These are phyloP conservation scores for Pisolithus albus DNA, from an alignment of 768 basidiomycete genomes.

Conservation along the genomic window DNA sequence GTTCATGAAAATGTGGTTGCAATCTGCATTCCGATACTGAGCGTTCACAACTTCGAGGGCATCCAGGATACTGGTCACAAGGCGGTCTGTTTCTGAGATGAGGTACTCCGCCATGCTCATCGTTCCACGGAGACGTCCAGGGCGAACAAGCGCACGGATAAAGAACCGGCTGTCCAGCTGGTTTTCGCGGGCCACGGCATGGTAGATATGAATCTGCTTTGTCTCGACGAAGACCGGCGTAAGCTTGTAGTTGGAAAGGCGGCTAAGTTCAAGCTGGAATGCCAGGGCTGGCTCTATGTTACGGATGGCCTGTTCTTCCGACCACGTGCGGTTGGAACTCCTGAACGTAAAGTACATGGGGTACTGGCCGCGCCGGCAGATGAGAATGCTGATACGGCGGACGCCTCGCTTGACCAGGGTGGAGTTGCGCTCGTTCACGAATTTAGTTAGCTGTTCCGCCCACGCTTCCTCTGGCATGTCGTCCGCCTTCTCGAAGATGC, in stretches of 20 bases:
- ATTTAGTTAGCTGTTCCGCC: constrained; percentile 61
- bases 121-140: constrained; percentile 84
- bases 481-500: constrained; percentile 76
- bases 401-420: constrained; percentile 72
- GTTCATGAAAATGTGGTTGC: constrained; percentile 99
- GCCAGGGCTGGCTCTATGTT: constrained; percentile 98
- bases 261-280: constrained; percentile 94
- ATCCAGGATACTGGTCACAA: constrained; percentile 90
- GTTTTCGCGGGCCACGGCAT: constrained; percentile 91
- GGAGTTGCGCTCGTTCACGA: constrained; percentile 61
- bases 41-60: constrained; percentile 91
- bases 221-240: constrained; percentile 95
- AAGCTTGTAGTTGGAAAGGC: constrained; percentile 94
- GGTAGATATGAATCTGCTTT: constrained; percentile 97
- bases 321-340: constrained; percentile 66
- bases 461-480: constrained; percentile 74
- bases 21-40: constrained; percentile 86
- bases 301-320: constrained; percentile 92
- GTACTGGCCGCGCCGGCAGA: constrained; percentile 88
- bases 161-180: constrained; percentile 98
- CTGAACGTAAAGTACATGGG: constrained; percentile 93
- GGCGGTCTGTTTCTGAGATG: constrained; percentile 95
- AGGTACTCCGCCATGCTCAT: constrained; percentile 98
- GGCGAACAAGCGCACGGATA: constrained; percentile 91
- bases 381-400: constrained; percentile 84